Evolutionary conservation across 1,284 basidiomycete species (phyloP), one percentile per base, ranked within the genome.

Genomic region (Cystobasidium pallidum): DNA sequence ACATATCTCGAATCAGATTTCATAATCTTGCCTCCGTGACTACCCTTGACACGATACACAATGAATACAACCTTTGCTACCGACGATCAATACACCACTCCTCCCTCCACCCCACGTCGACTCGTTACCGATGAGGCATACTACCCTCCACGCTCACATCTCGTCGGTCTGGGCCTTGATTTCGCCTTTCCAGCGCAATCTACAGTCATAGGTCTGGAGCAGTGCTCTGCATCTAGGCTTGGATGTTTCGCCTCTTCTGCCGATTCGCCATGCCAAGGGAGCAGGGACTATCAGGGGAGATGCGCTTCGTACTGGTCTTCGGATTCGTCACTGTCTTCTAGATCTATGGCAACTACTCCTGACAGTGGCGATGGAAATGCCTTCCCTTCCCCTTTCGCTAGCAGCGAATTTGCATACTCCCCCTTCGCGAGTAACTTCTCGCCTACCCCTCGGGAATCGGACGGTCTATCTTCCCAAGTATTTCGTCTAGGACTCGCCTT

Each of bases 61-160:
- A 57, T 57, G 54, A 57, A 19, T 36, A 21, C 54, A 6, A 57
- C 51, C 15, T 54, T 34, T 32, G 26, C 28, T n/a, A 3, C 24
- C 32, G 32, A 57, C 54, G 19, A 57, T 21, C 49, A 51, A 51
- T 57, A 19, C 28, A 57, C 32, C 7, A 57, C 54, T 32, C 54
- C 54, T n/a, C 54, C 54, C 36, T 57, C 54, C 54, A 57, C 54
- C 4, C 54, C 54, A 6, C 54, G 54, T 34, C 54, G 54, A n/a
- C 1, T n/a, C 7, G n/a, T 57, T 19, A 36, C 30, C 10, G 30
- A 57, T 21, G 54, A 57, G 19, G 54, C 54, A 13, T 57, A 57
- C 32, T 57, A 34, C 21, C 54, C 54, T 34, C 54, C 54, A 2
- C 54, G 54, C 32, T 57, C 54, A n/a, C 54, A 57, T 19, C 54